Evolutionary conservation across 1,284 basidiomycete species (phyloP).

Genomic region (Trametes versicolor): DNA sequence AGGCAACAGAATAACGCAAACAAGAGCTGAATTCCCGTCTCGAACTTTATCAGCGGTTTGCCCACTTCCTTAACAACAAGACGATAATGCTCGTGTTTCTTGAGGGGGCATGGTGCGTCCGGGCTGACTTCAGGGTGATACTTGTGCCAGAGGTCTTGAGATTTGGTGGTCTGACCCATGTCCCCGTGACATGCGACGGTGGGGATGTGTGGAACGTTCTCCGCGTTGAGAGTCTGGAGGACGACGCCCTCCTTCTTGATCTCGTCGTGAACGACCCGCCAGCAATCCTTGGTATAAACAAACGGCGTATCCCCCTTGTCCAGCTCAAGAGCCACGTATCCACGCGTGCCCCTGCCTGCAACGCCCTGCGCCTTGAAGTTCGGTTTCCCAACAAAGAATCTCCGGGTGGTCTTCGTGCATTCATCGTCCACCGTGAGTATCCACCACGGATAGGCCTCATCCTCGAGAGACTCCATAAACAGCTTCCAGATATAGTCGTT

Average conservation of each 20-base stretch:
- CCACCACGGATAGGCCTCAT: conserved; percentile 18
- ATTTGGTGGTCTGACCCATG: conserved; percentile 13
- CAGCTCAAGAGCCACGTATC: conserved; percentile 25
- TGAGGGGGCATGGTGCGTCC: neutral
- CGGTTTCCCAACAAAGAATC: conserved; percentile 22
- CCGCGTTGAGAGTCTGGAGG: conserved; percentile 32
- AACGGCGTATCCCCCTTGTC: conserved; percentile 11
- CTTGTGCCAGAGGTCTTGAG: conserved; percentile 9
- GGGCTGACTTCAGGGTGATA: neutral
- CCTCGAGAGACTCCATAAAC: conserved; percentile 13
- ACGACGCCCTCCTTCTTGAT: conserved; percentile 35
- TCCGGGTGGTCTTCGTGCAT: no score
- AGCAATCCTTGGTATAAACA: conserved; percentile 41
- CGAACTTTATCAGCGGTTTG: conserved; percentile 16
- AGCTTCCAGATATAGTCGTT: conserved; percentile 16
- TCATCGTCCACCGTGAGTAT: conserved; percentile 6
- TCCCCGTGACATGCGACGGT: conserved; percentile 25
- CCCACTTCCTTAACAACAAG: conserved; percentile 29
- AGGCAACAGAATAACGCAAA: conserved; percentile 3
- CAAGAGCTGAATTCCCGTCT: neutral
- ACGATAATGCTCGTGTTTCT: conserved; percentile 25
- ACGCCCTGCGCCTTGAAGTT: conserved; percentile 19
- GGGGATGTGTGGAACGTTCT: conserved; percentile 32
- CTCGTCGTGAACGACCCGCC: conserved; percentile 33
- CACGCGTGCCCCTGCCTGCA: conserved; percentile 16